These are phyloP conservation scores for Lasiosphaeria hispida DNA, from an alignment of 495 filamentous ascomycete species.

Conservation along the genomic window DNA sequence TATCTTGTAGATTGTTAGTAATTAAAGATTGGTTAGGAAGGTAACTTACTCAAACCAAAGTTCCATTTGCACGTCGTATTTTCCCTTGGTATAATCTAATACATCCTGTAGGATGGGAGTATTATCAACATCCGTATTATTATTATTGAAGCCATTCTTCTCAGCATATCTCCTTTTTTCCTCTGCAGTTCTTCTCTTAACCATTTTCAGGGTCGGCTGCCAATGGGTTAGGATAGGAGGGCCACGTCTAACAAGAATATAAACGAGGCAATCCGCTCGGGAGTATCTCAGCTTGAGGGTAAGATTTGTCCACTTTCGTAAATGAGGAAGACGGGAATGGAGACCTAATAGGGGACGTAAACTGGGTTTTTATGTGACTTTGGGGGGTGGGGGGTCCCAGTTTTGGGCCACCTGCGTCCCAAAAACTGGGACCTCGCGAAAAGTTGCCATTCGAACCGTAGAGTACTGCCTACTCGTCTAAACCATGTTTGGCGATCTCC, in stretches of 20 bases:
- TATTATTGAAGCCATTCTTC: background rate
- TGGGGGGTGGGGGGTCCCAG: constrained; percentile 2
- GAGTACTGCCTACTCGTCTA: constrained; percentile 9
- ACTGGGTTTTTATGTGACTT: constrained; percentile 9
- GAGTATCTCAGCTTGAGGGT: constrained; percentile 8
- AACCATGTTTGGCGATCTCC: constrained; percentile 6
- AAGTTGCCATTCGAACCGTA: constrained; percentile 11
- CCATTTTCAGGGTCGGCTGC: background rate
- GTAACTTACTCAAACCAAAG: background rate
- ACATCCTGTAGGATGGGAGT: background rate
- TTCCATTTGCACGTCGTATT: background rate
- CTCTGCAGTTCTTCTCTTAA: background rate
- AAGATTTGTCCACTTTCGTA: constrained; percentile 9
- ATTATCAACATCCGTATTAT: background rate
- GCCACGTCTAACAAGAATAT: constrained; percentile 3
- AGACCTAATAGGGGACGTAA: constrained; percentile 5
- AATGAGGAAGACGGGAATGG: constrained; percentile 12
- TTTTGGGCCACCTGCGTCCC: constrained; percentile 9
- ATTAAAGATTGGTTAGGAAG: background rate
- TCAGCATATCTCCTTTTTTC: constrained; percentile 4
- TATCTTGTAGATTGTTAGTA: background rate
- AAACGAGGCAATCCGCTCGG: constrained; percentile 8
- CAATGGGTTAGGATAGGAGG: constrained; percentile 9
- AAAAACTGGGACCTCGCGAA: constrained; percentile 11
- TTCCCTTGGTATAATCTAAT: background rate